phyloP scores from a whole-genome alignment of 768 basidiomycete species.

The Chlorophyllum brunneum region DNA sequence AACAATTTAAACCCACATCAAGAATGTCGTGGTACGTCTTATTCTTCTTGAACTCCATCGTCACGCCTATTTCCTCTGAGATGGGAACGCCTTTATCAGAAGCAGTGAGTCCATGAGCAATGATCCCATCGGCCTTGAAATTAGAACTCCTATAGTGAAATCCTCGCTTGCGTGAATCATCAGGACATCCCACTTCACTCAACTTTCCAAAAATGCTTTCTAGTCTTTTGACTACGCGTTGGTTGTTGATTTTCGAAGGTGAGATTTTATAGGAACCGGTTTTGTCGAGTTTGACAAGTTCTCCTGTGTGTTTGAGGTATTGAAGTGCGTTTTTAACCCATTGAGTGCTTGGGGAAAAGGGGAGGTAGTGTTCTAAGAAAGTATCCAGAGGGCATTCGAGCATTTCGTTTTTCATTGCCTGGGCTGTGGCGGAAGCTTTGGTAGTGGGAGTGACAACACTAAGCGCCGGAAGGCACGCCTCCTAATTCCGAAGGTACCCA shows the following conservation, averaged over 20 bases:
- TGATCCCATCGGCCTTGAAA: background rate
- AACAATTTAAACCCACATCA: background rate
- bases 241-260: background rate
- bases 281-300: too few relatives aligned
- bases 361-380: background rate
- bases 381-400: background rate
- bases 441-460: too few relatives aligned
- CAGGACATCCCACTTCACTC: too few relatives aligned
- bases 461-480: too few relatives aligned
- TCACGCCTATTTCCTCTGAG: background rate
- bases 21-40: too few relatives aligned
- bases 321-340: background rate
- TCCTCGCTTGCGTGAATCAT: background rate
- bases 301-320: too few relatives aligned
- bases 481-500: too few relatives aligned
- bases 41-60: background rate
- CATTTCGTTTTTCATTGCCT: background rate
- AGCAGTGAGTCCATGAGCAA: background rate
- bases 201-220: background rate
- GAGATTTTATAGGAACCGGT: background rate
- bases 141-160: background rate
- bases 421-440: too few relatives aligned
- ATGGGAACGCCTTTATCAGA: background rate
- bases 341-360: background rate
- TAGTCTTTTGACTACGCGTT: background rate